Percentiles rank a stretch among this genome's conserved stretches.
Conservation (phyloP, 441 rosid species). For the Brassica balearica region DNA sequence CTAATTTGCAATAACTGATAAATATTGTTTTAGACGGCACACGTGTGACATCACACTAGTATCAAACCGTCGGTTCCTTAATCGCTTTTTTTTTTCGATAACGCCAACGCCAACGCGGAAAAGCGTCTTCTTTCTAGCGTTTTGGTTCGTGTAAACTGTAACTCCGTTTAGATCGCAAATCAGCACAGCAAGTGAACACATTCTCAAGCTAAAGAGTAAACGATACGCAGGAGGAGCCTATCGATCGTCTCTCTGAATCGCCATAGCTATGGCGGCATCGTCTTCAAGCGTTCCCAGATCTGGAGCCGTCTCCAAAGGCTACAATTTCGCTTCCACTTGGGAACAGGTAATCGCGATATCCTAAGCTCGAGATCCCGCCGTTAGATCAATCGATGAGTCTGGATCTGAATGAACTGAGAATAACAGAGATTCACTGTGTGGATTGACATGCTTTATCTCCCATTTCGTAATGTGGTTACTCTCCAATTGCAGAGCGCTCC, state of each 20-base stretch:
- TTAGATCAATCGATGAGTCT: background rate
- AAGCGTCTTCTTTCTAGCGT: constrained; percentile 12
- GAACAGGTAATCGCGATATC: constrained; percentile 67
- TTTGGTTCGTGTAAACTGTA: constrained; percentile 15
- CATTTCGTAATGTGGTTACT: background rate
- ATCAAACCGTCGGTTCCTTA: background rate
- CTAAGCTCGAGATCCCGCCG: constrained; percentile 4
- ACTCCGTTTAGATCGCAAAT: constrained; percentile 21
- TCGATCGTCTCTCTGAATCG: constrained; percentile 19
- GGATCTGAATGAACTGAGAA: constrained; percentile 18
- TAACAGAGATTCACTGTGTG: constrained; percentile 11
- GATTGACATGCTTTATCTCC: background rate
- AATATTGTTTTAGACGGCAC: background rate
- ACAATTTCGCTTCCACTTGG: constrained; percentile 97
- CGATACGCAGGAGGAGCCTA: background rate
- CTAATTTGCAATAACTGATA: constrained; percentile 11
- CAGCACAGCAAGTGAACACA: constrained; percentile 20
- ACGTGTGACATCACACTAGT: constrained; percentile 7
- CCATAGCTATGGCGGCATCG: constrained; percentile 54
- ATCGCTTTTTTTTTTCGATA: background rate
- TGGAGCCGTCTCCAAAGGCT: constrained; percentile 88
- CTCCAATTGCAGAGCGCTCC: constrained; percentile 70
- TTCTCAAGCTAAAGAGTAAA: constrained; percentile 26
- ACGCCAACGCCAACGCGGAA: constrained; percentile 9
- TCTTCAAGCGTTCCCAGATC: constrained; percentile 68